Conservation (phyloP, 116 monocot genomes). For the Phalaenopsis hybrid region DNA sequence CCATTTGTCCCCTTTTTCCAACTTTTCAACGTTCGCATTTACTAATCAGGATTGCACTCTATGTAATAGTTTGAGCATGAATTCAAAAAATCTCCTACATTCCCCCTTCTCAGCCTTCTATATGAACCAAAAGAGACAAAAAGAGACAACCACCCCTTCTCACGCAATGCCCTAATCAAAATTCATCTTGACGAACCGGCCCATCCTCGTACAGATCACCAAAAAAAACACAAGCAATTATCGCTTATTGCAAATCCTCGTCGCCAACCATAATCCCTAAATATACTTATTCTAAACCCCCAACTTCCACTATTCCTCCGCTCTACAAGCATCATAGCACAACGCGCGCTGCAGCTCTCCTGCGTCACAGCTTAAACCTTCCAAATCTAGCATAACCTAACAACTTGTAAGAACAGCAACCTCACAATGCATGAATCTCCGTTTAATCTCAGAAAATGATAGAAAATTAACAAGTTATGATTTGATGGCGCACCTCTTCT, state of each 20-base stretch:
- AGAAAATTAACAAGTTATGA: background rate
- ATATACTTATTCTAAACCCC: background rate
- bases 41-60: background rate
- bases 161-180: background rate
- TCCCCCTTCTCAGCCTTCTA: background rate
- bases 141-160: background rate
- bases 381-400: background rate
- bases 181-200: too few species aligned
- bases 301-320: background rate
- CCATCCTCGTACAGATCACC: background rate
- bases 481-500: slow-evolving; percentile 28
- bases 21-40: background rate
- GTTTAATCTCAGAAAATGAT: background rate
- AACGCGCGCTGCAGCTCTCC: background rate
- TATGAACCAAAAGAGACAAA: background rate
- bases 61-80: background rate
- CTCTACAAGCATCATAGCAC: background rate
- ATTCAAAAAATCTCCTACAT: background rate
- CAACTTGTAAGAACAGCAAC: background rate
- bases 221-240: background rate
- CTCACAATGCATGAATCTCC: background rate
- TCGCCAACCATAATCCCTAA: background rate
- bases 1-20: background rate
- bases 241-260: background rate
- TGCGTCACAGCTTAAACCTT: background rate